Evolutionary conservation across 2,329 filamentous ascomycete species (phyloP).

Genomic region (Aureobasidium sp.): DNA sequence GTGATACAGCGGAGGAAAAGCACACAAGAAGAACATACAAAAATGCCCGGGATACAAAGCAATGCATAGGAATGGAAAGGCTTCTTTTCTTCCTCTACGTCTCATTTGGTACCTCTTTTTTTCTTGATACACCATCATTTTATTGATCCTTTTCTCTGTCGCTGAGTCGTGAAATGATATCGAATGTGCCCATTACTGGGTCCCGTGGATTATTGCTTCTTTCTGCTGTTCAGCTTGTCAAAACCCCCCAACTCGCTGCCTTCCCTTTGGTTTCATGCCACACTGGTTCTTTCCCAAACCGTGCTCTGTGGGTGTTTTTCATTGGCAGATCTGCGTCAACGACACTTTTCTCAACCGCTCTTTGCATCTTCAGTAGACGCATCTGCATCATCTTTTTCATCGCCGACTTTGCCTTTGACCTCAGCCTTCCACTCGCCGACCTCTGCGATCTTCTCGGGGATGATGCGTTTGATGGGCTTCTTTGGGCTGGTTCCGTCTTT

Average conservation of each 20-base stretch:
- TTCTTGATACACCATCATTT: neutral
- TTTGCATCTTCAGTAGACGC: neutral
- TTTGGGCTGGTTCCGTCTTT: neutral
- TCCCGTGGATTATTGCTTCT: no score
- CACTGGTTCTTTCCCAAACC: neutral
- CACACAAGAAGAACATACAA: neutral
- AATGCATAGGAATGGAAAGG: neutral
- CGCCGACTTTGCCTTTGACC: neutral
- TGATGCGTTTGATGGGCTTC: neutral
- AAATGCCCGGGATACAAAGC: neutral
- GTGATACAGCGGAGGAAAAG: constrained; percentile 1
- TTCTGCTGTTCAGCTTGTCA: no score
- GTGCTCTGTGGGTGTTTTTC: neutral
- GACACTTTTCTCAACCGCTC: neutral
- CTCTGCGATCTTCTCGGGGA: neutral
- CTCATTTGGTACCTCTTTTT: neutral
- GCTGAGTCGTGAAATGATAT: neutral
- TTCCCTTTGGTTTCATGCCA: no score
- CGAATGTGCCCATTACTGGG: neutral
- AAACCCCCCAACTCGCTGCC: no score
- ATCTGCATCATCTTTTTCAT: neutral
- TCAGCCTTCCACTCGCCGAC: neutral
- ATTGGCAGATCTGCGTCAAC: neutral
- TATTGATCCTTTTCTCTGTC: neutral
- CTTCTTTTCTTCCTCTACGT: neutral